Percentiles rank a stretch among this genome's conserved stretches.
These are phyloP conservation scores for Biscogniauxia sp. DNA, from an alignment of 2,329 filamentous ascomycete species.

Conservation along the genomic window DNA sequence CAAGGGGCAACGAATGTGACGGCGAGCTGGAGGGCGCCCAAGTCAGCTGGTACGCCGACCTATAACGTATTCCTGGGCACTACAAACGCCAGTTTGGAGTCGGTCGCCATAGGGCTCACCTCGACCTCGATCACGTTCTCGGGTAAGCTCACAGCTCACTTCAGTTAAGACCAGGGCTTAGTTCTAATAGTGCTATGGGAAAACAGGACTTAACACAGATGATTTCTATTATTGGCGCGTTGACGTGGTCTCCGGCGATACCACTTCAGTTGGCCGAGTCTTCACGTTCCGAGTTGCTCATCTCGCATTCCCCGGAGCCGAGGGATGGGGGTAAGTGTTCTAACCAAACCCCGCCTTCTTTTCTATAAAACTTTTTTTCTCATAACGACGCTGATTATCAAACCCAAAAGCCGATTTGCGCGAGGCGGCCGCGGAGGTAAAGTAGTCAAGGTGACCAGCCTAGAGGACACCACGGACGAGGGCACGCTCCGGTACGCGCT, in stretches of 20 bases:
- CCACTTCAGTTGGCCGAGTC: constrained; percentile 24
- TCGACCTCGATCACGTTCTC: constrained; percentile 8
- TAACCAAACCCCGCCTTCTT: neutral
- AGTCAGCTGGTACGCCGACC: constrained; percentile 9
- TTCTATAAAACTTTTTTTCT: neutral
- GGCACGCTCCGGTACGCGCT: constrained; percentile 37
- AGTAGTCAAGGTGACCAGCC: constrained; percentile 37
- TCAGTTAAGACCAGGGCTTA: too few species aligned
- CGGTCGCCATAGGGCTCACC: constrained; percentile 6
- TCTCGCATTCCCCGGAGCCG: constrained; percentile 38
- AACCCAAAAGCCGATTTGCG: constrained; percentile 23
- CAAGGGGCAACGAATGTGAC: constrained; percentile 12
- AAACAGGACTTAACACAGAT: constrained; percentile 18
- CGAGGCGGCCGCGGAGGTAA: constrained; percentile 36
- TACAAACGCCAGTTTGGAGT: constrained; percentile 10
- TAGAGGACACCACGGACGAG: constrained; percentile 30
- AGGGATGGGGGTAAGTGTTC: constrained; percentile 32
- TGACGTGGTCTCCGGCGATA: constrained; percentile 22
- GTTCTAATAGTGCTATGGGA: neutral
- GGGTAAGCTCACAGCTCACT: neutral
- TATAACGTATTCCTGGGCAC: constrained; percentile 31
- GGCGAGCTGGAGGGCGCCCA: constrained; percentile 25
- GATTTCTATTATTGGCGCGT: constrained; percentile 34
- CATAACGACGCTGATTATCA: neutral
- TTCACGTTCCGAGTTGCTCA: constrained; percentile 33